A percentile compares a stretch with the other conserved stretches of the same genome.
phyloP scores from a whole-genome alignment of 1,139 yeast genomes.

The Candida gigantensis region DNA sequence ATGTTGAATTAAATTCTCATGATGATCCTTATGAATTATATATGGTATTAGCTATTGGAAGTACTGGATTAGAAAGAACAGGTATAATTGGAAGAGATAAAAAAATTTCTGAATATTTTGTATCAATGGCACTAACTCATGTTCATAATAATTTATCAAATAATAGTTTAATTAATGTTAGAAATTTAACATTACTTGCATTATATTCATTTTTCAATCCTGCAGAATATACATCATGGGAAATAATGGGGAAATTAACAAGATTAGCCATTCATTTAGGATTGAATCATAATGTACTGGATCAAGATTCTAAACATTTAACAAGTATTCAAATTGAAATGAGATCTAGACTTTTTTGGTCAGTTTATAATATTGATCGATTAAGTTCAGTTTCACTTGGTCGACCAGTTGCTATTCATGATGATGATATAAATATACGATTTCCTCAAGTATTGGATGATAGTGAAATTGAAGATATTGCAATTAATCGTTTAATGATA shows the following conservation, averaged over 20 bases:
- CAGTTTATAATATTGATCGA: slow-evolving; percentile 50
- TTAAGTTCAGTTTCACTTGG: slow-evolving; percentile 45
- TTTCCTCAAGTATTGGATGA: slow-evolving; percentile 32
- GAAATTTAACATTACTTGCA: slow-evolving; percentile 41
- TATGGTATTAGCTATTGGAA: slow-evolving; percentile 52
- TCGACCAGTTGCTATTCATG: slow-evolving; percentile 44
- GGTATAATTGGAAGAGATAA: slow-evolving; percentile 30
- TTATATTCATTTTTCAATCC: slow-evolving; percentile 48
- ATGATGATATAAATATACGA: slow-evolving; percentile 47
- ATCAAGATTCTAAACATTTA: slow-evolving; percentile 22
- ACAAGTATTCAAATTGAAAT: slow-evolving; percentile 36
- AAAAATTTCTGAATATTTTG: slow-evolving; percentile 24
- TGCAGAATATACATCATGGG: slow-evolving; percentile 48
- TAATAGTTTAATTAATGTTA: slow-evolving; percentile 37
- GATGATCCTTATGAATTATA: slow-evolving; percentile 39
- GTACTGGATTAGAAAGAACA: slow-evolving; percentile 41
- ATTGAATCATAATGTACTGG: slow-evolving; percentile 35
- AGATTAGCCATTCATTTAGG: slow-evolving; percentile 44
- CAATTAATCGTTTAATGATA: slow-evolving; percentile 39
- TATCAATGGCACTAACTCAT: slow-evolving; percentile 20
- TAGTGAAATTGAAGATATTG: slow-evolving; percentile 39
- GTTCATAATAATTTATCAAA: slow-evolving; percentile 32
- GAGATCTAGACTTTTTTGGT: slow-evolving; percentile 50
- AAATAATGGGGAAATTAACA: slow-evolving; percentile 47
- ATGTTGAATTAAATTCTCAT: slow-evolving; percentile 17